Evolutionary conservation across 495 filamentous ascomycete genomes (phyloP).

Genomic region (Neurospora pannonica): DNA sequence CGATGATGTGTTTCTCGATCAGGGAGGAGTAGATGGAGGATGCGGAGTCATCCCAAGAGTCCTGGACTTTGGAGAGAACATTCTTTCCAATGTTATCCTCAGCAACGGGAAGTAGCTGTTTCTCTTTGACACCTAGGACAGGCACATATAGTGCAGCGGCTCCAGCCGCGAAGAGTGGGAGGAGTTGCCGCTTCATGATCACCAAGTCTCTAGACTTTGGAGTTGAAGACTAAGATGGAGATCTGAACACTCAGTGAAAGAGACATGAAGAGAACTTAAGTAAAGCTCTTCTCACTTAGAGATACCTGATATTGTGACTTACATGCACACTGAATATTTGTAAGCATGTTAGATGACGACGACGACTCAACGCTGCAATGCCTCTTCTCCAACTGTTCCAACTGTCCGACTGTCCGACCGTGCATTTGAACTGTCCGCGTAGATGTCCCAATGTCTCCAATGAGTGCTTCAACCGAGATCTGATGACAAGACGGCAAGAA

Average conservation of each 20-base stretch:
- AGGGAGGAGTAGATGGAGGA: conserved; percentile 8
- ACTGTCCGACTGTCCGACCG: not conserved
- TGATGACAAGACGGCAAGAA: not conserved
- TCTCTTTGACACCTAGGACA: not conserved
- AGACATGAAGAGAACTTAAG: not conserved
- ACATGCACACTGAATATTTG: not conserved
- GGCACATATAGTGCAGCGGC: conserved; percentile 29
- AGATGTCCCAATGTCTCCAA: not conserved
- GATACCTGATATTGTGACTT: not conserved
- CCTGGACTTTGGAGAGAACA: conserved; percentile 11
- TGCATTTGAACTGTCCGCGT: not conserved
- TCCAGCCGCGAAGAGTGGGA: conserved; percentile 41
- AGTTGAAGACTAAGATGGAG: not conserved
- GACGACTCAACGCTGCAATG: not conserved
- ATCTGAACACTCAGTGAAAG: not conserved
- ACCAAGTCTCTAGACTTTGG: not conserved
- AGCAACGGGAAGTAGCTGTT: conserved; percentile 47
- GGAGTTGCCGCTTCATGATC: conserved; percentile 30
- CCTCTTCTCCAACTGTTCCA: not conserved
- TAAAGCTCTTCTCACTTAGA: not conserved
- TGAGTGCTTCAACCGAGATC: not conserved
- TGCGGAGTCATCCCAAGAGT: conserved; percentile 12
- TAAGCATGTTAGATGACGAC: not conserved
- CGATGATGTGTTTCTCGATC: conserved; percentile 4
- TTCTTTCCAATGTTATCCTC: conserved; percentile 32